phyloP scores from a whole-genome alignment of 2,329 filamentous ascomycete species.

The Ceratocystis cubensis region DNA sequence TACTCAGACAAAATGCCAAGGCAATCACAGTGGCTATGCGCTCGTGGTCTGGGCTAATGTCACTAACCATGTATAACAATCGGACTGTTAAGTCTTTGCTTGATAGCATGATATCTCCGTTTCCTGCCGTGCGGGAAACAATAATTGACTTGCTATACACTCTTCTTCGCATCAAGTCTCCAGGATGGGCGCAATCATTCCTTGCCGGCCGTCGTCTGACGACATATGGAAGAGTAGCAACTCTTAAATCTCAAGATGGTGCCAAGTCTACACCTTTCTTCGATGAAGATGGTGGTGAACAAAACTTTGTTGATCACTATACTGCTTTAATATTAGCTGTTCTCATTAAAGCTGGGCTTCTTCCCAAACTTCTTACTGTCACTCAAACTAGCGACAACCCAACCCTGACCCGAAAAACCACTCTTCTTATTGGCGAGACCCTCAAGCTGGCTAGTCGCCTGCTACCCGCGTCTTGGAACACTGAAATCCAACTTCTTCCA shows the following conservation, averaged over 20 bases:
- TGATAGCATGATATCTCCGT: slow-evolving; percentile 48
- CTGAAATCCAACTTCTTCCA: slow-evolving; percentile 74
- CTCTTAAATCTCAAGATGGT: slow-evolving; percentile 51
- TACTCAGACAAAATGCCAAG: slow-evolving; percentile 74
- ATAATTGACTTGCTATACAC: slow-evolving; percentile 78
- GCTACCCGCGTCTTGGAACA: slow-evolving; percentile 69
- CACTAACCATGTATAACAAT: slow-evolving; percentile 77
- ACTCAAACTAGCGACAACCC: slow-evolving; percentile 56
- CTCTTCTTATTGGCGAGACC: slow-evolving; percentile 79
- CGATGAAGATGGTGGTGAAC: slow-evolving; percentile 56
- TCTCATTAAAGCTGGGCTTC: slow-evolving; percentile 67
- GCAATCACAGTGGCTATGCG: slow-evolving; percentile 86
- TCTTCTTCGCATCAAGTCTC: slow-evolving; percentile 74
- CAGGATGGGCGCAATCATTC: slow-evolving; percentile 91
- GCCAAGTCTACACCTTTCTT: slow-evolving; percentile 40
- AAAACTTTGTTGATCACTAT: slow-evolving; percentile 88
- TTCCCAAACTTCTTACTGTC: slow-evolving; percentile 48
- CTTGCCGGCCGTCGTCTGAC: slow-evolving; percentile 84
- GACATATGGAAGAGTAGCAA: slow-evolving; percentile 89
- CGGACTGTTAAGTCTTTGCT: slow-evolving; percentile 69
- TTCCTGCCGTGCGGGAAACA: slow-evolving; percentile 51
- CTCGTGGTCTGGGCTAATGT: slow-evolving; percentile 86
- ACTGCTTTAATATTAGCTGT: slow-evolving; percentile 77
- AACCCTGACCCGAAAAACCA: slow-evolving; percentile 73
- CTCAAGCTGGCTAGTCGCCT: slow-evolving; percentile 79